Evolutionary conservation across 257 asterid species (phyloP), one percentile per base, ranked within the genome.

Genomic region (Rehmannia glutinosa): DNA sequence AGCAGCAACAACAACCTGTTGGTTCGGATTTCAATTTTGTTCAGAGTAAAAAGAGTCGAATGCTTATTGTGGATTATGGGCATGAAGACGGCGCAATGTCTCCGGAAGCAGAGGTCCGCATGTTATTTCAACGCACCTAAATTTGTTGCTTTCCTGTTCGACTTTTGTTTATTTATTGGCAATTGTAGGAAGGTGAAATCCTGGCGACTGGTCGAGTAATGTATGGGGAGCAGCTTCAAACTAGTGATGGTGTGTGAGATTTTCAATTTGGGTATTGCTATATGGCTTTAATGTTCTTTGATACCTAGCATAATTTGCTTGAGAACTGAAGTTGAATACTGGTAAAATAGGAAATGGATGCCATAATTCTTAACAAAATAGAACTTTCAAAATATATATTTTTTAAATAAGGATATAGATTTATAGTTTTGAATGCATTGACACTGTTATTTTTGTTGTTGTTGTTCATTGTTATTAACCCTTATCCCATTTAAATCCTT

Each of bases 21-120:
- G 35, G 53, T 75, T 47, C 61, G 25, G 84, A 78, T 32, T 51
- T 57, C 42, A 68, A 49, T 67, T 47, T 2, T 61, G 68, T 35
- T 72, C 79, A 72, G 66, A 74, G 11, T 67, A 78, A 77, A 52
- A 78, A 77, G 78, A 77, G 55, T 25, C 80, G 78, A 25, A 59
- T 81, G 69, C 74, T 88, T 12, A 88, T 89, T 30, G 95, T 88
- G 62, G 95, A 89, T 80, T 92, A 92, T 33, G 98, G 91, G 38
- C 97, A 92, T 2, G 98, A 89, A 73, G 98, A 89, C 73, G 89
- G 83, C 6, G 90, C 86, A 1, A 72, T 92, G 91, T 85, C 98
- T 35, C 97, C 97, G n/a, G 98, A 92, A 45, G 77, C 84, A 15
- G 98, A 89, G 97, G 98, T 89, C 69, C 62, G 36, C 16, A 19